A percentile compares a stretch with the other conserved stretches of the same genome.
phyloP scores from a whole-genome alignment of 805 yeast genomes.

The Pichia gijzeniarum region DNA sequence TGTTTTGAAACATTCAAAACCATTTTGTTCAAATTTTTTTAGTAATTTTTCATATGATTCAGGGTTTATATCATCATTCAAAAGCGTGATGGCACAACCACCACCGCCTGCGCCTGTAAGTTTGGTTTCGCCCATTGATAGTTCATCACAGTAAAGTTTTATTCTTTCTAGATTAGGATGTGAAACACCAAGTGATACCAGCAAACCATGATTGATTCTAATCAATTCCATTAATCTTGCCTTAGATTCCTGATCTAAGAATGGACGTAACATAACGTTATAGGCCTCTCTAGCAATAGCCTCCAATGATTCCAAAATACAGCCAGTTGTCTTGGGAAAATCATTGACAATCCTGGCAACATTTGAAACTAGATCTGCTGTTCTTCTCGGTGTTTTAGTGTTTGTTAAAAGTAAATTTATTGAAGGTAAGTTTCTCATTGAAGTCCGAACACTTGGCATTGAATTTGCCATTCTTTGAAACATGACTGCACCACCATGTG shows the following conservation, averaged over 20 bases:
- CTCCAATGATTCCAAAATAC: constrained; percentile 72
- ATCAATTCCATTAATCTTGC: constrained; percentile 53
- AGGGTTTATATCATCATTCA: constrained; percentile 40
- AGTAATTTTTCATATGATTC: constrained; percentile 32
- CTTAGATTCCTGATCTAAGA: constrained; percentile 36
- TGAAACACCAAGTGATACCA: constrained; percentile 82
- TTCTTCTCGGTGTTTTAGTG: constrained; percentile 80
- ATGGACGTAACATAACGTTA: constrained; percentile 49
- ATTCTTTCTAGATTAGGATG: constrained; percentile 86
- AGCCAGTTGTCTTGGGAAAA: constrained; percentile 48
- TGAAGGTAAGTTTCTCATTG: constrained; percentile 69
- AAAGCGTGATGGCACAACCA: constrained; percentile 90
- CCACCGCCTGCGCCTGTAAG: constrained; percentile 99
- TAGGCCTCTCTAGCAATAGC: constrained; percentile 68
- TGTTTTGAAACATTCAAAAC: constrained; percentile 73
- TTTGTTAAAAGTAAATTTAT: constrained; percentile 72
- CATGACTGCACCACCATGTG: constrained; percentile 92
- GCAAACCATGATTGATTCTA: constrained; percentile 78
- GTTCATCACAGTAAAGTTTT: constrained; percentile 55
- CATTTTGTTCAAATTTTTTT: constrained; percentile 34
- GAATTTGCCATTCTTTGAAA: constrained; percentile 61
- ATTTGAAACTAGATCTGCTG: constrained; percentile 73
- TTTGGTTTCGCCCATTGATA: constrained; percentile 77
- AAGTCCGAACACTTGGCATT: constrained; percentile 55
- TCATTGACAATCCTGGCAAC: constrained; percentile 53